These are phyloP conservation scores for Novymonas esmeraldas DNA, from an alignment of 208 protist genomes.

Conservation along the genomic window DNA sequence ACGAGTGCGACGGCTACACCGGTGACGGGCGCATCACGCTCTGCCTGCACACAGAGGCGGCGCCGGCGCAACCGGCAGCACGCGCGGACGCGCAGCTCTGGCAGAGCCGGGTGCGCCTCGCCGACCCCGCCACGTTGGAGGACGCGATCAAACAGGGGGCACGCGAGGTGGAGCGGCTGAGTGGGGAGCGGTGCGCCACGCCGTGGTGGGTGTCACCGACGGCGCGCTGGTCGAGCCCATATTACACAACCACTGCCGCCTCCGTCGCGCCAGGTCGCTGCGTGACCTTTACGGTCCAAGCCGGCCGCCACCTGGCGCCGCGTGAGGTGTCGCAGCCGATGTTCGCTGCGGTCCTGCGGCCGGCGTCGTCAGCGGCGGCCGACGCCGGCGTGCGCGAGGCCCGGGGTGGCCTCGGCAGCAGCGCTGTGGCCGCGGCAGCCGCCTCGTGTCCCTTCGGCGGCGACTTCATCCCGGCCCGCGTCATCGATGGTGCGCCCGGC, in stretches of 20 bases:
- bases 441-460: constrained; percentile 32
- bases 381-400: not conserved
- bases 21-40: constrained; percentile 63
- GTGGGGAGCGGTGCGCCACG: constrained; percentile 46
- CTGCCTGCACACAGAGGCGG: constrained; percentile 68
- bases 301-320: constrained; percentile 60
- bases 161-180: constrained; percentile 37
- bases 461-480: constrained; percentile 37
- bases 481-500: constrained; percentile 39
- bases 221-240: constrained; percentile 42
- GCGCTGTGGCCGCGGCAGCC: not conserved
- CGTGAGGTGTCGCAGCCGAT: constrained; percentile 62
- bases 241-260: constrained; percentile 16
- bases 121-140: constrained; percentile 53
- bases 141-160: constrained; percentile 62
- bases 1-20: constrained; percentile 91
- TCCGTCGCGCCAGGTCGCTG: constrained; percentile 47
- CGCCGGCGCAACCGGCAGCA: not conserved
- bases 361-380: not conserved
- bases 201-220: constrained; percentile 77
- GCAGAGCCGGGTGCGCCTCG: constrained; percentile 56
- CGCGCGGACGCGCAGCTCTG: constrained; percentile 24
- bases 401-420: not conserved
- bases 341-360: constrained; percentile 43
- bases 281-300: constrained; percentile 51